Evolutionary conservation across 2,329 filamentous ascomycete species (phyloP), one percentile per base, ranked within the genome.

Genomic region (Rachicladosporium sp.): DNA sequence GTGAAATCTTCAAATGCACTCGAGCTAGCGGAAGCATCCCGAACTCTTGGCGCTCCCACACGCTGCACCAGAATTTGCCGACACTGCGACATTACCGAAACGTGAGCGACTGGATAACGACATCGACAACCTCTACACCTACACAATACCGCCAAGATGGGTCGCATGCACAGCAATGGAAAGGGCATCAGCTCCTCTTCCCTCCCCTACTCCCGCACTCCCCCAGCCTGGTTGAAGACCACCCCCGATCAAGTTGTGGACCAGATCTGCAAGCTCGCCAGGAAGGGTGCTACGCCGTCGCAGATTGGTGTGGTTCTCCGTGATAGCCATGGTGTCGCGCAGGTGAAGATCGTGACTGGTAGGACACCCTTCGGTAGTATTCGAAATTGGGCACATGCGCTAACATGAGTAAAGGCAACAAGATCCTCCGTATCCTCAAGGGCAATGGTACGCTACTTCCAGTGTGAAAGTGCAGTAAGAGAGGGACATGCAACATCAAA

Each of bases 351-450:
- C 63, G 86, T 95, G 56, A 94, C 88, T 66, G 87, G 87, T 93
- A 84, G 62, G 82, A n/a, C n/a, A n/a, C n/a, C n/a, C n/a, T n/a
- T n/a, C n/a, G n/a, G n/a, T n/a, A n/a, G n/a, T n/a, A n/a, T n/a
- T n/a, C n/a, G n/a, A n/a, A n/a, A n/a, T n/a, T n/a, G n/a, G n/a
- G n/a, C n/a, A n/a, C n/a, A n/a, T 9, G 33, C 6, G 34, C 23
- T 27, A 39, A 15, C 7, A n/a, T 23, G 39, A 30, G 32, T 15
- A 33, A 38, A 88, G 89, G 91, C 73, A 98, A 98, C 86, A 93
- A 94, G 79, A 95, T 98, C 67, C 86, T 98, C 64, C 83, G 91
- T 70, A 96, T 98, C 73, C 79, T 98, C 59, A 96, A 95, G 81
- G 82, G 82, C 59, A 84, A 76, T 69, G 91, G 91, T 96, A 96